Evolutionary conservation across 2,329 filamentous ascomycete species (phyloP).

Genomic region (Fusarium sp.): DNA sequence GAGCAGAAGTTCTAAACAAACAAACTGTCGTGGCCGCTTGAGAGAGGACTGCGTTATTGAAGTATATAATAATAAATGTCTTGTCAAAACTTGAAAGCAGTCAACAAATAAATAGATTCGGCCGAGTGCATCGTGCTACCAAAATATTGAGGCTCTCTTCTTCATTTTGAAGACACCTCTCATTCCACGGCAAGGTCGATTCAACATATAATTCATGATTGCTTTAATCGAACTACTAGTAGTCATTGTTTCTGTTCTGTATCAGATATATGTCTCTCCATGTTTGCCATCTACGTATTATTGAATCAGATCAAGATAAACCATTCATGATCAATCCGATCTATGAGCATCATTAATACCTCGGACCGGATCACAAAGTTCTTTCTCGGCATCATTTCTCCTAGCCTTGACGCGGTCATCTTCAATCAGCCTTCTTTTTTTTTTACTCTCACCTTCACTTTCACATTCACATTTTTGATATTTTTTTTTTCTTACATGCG

Average conservation of each 20-base stretch:
- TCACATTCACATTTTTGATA: conserved; percentile 2
- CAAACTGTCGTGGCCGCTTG: conserved; percentile 34
- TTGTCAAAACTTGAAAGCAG: neutral
- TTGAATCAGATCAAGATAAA: neutral
- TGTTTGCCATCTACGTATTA: neutral
- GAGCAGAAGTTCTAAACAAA: conserved; percentile 40
- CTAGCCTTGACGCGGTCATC: conserved; percentile 18
- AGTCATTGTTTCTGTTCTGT: conserved; percentile 10
- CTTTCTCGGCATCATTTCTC: conserved; percentile 11
- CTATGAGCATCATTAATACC: conserved; percentile 3
- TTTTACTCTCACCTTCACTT: neutral
- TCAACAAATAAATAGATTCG: conserved; percentile 12
- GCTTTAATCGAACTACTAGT: neutral
- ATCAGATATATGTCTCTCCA: conserved; percentile 20
- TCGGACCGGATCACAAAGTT: neutral
- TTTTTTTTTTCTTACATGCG: conserved; percentile 6
- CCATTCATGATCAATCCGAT: neutral
- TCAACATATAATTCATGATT: conserved; percentile 16
- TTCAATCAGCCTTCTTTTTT: conserved; percentile 6
- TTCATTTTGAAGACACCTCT: neutral
- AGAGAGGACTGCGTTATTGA: neutral
- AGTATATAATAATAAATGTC: neutral
- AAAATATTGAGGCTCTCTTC: conserved; percentile 20
- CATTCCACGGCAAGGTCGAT: conserved; percentile 12
- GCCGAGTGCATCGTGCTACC: conserved; percentile 5